Evolutionary conservation across 306 rosid genomes (phyloP), one percentile per base, ranked within the genome.

Genomic region (Fagus sylvatica): DNA sequence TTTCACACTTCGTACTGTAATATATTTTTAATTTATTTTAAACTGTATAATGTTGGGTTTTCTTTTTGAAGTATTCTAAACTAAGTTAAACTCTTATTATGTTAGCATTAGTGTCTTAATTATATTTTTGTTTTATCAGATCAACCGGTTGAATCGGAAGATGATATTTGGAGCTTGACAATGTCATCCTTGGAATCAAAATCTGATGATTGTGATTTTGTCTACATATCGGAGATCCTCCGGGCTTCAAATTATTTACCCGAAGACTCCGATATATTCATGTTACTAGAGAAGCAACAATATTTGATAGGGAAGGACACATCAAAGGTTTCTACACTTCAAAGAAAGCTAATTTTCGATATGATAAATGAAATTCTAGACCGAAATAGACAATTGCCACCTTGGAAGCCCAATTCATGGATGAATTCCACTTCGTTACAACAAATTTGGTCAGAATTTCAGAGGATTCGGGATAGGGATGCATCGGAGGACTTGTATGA

Each of bases 331-430:
- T 87, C 91, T 0, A 88, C 53, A 7, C 85, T 93, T 4, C 85
- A 85, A 11, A 87, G 99, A 71, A 85, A 85, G 75, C 82, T 93
- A 32, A 82, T 93, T 10, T 95, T 95, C 69, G 99, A 95, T 80
- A 91, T 89, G 0, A 79, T 95, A 7, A 80, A 64, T 17, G 98
- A 93, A 59, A 93, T 95, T 41, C 76, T 91, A 1, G 67, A 72
- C 64, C 87, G 91, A 46, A 86, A 87, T 56, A 72, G 84, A 8
- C 86, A 79, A 51, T 49, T 90, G 2, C 98, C 97, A 15, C 97
- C 97, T 2, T 93, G 99, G 99, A 93, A 86, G 87, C 83, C 78
- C 1, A 77, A 56, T 2, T 77, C 80, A 0, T 65, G 62, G 48
- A 80, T 67, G 0, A 79, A 81, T 4, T 1, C 72, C 17, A 17